These are phyloP conservation scores for Mycena filopes DNA, from an alignment of 768 basidiomycete genomes.

Conservation along the genomic window DNA sequence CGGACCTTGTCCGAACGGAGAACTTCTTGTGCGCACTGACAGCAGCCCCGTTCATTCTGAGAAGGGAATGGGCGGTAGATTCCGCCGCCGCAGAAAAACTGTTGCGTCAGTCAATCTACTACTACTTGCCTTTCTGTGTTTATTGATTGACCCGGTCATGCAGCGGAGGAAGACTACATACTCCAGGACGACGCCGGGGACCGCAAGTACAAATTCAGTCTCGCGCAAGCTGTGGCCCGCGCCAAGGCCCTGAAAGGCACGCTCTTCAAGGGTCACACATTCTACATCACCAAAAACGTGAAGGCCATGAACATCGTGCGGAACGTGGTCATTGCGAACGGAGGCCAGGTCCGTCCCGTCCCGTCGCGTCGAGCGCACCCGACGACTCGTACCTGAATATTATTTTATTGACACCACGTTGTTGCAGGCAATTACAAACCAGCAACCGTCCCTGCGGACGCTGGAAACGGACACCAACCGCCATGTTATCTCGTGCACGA, in stretches of 20 bases:
- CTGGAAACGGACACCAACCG: conserved; percentile 61
- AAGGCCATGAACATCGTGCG: conserved; percentile 65
- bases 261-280: conserved; percentile 70
- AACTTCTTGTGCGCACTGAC: conserved; percentile 88
- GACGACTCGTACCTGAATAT: too few relatives aligned
- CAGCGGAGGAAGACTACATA: conserved; percentile 73
- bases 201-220: conserved; percentile 69
- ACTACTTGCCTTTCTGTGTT: not conserved
- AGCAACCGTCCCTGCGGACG: conserved; percentile 64
- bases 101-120: conserved; percentile 65
- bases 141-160: not conserved
- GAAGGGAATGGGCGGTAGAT: conserved; percentile 72
- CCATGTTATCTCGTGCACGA: conserved; percentile 72
- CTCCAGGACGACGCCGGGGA: conserved; percentile 73
- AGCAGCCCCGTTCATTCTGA: conserved; percentile 68
- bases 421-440: conserved; percentile 47
- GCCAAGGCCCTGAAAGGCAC: conserved; percentile 64
- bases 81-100: conserved; percentile 66
- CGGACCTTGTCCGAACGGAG: conserved; percentile 80
- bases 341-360: conserved; percentile 68
- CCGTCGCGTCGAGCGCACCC: conserved; percentile 20
- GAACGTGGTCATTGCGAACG: conserved; percentile 74
- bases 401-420: conserved; percentile 8
- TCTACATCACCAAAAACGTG: conserved; percentile 80
- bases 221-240: conserved; percentile 66